Base-by-base conservation (phyloP, 192 early-diverging fungal genomes). In the Mortierella claussenii region DNA sequence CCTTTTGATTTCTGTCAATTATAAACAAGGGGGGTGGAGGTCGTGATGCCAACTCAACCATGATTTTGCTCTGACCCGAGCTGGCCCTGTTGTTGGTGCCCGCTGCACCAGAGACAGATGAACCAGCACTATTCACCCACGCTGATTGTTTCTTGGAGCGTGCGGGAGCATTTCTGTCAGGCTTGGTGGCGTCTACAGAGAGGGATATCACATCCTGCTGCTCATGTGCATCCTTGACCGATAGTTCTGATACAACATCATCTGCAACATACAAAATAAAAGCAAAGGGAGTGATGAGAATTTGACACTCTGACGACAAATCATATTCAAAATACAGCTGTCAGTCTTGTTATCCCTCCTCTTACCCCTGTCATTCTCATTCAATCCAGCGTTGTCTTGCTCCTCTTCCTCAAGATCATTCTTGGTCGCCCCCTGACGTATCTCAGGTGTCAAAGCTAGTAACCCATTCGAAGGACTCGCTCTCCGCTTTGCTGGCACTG, bases 1-100 rank as follows among this genome's bases (percentile, higher is more conserved):
- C 73, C 28, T 43, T 59, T 57, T 67, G 63, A 21, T 43, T 76
- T 43, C 47, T 66, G 36, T 76, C 59, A 27, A 76, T 76, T 4
- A 67, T 53, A 62, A 76, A 76, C 3, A 36, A 34, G 6, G 71
- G 43, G 21, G 59, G 21, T 2, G 71, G 54, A 8, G 30, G 50
- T 4, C 46, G 10, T 18, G 45, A 20, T 2, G 57, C 13, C 9
- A 47, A 43, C 5, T 60, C 57, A 12, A 47, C 57, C 27, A 60
- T 60, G 28, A 60, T 48, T 34, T 33, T 46, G 3, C 26, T 18
- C 7, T 46, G 28, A 21, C 24, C 27, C 17, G 12, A 8, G 18
- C 27, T 48, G 27, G 36, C 15, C 15, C 33, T 43, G 12, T 6
- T 34, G 28, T 31, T n/a, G 57, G 46, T 34, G 15, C 12, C 43